Base-by-base conservation (phyloP, 805 yeast species). In the Ogataea nitratoaversa region DNA sequence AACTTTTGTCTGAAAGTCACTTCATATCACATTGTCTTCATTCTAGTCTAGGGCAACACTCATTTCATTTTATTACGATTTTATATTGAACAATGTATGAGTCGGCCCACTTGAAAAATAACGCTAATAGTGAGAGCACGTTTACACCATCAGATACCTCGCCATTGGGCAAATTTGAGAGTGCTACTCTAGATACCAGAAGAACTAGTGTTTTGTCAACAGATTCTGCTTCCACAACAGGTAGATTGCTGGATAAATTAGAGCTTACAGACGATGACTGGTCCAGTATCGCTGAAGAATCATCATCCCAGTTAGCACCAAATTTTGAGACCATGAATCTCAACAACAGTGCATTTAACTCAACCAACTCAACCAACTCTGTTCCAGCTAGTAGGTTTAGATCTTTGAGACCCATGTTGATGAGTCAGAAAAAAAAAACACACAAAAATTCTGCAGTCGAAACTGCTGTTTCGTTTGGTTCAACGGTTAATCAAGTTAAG, bases 191-290 rank as follows among this genome's bases (percentile, higher is more conserved):
- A n/a, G 30, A 27, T 6, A 8, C 6, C 4, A 43, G 52, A 30
- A 37, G 50, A 31, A 36, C 44, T 32, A 57, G 62, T 39, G 34
- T 53, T 32, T 33, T 46, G 0, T 58, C 63, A 2, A 39, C 41
- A 3, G 63, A 56, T n/a, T 53, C 61, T 1, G 45, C 48, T 1
- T 44, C 56, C 2, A 57, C 64, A 2, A 57, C 62, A 3, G 66
- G 62, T 1, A 43, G 67, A 38, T 44, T 64, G 8, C 43, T 64
- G 16, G 67, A 62, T 31, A 60, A 54, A 34, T 36, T 64, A 14
- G 57, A 56, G 17, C 45, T 64, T 12, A 51, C 57, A 14, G 67
- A 63, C 19, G 60, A 53, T 9, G 66, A 60, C 14, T 50, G 53
- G 54, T 46, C 46, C 32, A 48, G 52, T 29, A 36, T 46, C 13